Conservation (phyloP, 257 asterid species). For the Solanum virginianum region DNA sequence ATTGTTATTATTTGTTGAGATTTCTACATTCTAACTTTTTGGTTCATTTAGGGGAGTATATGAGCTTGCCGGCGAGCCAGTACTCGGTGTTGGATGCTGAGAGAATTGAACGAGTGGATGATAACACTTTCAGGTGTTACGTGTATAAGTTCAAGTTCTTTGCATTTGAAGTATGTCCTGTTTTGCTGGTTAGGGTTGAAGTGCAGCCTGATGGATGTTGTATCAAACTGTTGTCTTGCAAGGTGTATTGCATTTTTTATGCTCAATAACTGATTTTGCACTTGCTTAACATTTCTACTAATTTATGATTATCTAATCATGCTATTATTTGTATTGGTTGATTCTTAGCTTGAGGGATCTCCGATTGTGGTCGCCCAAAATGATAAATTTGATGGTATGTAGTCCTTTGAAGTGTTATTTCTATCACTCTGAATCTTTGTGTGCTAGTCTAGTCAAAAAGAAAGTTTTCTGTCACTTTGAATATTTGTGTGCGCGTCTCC, state of each 20-base stretch:
- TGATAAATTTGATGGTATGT: constrained; percentile 78
- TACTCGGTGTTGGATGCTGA: constrained; percentile 97
- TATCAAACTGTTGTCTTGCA: constrained; percentile 87
- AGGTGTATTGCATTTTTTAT: constrained; percentile 19
- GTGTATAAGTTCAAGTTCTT: constrained; percentile 76
- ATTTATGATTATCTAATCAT: background rate
- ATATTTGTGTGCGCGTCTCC: background rate
- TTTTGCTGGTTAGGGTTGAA: constrained; percentile 87
- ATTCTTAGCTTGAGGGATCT: constrained; percentile 78
- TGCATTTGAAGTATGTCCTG: constrained; percentile 85
- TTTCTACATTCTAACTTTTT: background rate
- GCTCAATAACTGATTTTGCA: background rate
- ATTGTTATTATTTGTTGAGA: background rate
- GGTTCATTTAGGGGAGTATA: constrained; percentile 55
- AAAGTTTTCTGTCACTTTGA: background rate
- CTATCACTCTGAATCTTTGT: background rate
- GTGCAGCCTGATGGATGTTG: constrained; percentile 89
- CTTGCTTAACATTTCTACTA: background rate
- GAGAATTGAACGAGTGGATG: constrained; percentile 92
- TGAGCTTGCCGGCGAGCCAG: constrained; percentile 98
- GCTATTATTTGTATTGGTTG: background rate
- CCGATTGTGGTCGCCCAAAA: constrained; percentile 84
- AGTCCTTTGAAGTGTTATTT: background rate
- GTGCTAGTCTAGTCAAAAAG: background rate
- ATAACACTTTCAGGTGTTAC: constrained; percentile 75